Base-by-base conservation (phyloP, 345 rosid species). In the Odontarrhena argentea region DNA sequence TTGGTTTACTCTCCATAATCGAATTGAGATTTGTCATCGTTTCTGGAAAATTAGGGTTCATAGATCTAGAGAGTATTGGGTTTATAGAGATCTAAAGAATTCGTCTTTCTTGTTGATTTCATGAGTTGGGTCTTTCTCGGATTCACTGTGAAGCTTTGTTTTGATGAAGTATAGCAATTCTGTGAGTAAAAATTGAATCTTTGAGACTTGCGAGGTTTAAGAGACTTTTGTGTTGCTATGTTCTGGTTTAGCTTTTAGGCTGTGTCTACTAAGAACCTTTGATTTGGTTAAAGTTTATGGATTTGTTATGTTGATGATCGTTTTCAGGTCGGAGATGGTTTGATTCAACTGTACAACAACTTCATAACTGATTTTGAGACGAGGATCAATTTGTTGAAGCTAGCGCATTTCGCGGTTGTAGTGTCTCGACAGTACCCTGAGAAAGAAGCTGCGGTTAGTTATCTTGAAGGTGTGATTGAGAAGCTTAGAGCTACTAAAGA, bases 311-410 rank as follows among this genome's bases (percentile, higher is more conserved):
- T 30, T 28, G 38, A 34, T 55, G 24, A 56, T 59, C 38, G 53
- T 25, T 72, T 18, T 65, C 86, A 94, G 99, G 90, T 77, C 53
- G 99, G 96, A 38, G 99, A 94, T 87, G 82, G 84, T 64, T 71
- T 94, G 69, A 94, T 91, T 48, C 92, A 94, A 80, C 68, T 94
- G 28, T 91, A 94, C 79, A 85, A 91, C 43, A 88, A 91, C 71
- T 94, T 94, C 69, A 86, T 94, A 55, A 80, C 93, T 0, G 99
- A 94, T 73, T 94, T 94, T 41, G 99, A 91, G 90, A 91, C 96
- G 18, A 94, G 83, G 82, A 91, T 94, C 74, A 94, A 94, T 76
- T 96, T 84, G 56, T 88, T 94, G 64, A 94, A 94, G 90, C 96
- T 94, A 61, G 93, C 99, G 0, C 99, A 91, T 55, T 91, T 94